These are phyloP conservation scores for Macrolepiota dolichaula DNA, from an alignment of 768 basidiomycete genomes.

Conservation along the genomic window DNA sequence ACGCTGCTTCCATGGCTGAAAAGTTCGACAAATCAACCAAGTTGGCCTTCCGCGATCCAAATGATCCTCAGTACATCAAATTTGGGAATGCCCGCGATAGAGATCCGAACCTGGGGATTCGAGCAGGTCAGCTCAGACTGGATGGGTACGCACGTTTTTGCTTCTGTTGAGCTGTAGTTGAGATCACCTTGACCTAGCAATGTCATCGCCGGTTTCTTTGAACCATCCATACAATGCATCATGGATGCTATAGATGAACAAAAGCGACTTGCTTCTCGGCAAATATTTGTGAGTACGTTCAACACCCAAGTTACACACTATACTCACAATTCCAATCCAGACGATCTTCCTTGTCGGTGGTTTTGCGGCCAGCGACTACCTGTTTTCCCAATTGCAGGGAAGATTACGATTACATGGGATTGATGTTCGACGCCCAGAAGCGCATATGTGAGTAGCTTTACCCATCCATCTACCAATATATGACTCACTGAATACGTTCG, in stretches of 20 bases:
- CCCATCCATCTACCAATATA: neutral
- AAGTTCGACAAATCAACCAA: constrained; percentile 50
- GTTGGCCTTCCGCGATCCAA: constrained; percentile 34
- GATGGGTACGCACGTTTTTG: constrained; percentile 23
- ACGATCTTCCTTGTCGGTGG: constrained; percentile 46
- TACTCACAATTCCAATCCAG: constrained; percentile 15
- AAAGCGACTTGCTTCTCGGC: neutral
- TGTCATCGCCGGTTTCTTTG: constrained; percentile 23
- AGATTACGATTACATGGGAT: constrained; percentile 30
- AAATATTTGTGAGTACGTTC: neutral
- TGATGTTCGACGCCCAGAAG: constrained; percentile 41
- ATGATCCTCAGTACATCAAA: constrained; percentile 41
- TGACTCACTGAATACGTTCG: neutral
- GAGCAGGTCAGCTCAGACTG: constrained; percentile 43
- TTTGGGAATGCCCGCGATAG: constrained; percentile 42
- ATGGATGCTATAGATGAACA: constrained; percentile 19
- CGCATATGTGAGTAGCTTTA: constrained; percentile 32
- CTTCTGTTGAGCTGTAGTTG: neutral
- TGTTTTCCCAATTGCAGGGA: constrained; percentile 35
- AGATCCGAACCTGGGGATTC: constrained; percentile 36
- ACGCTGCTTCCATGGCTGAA: constrained; percentile 36
- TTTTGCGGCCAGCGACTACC: constrained; percentile 49
- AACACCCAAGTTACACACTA: neutral
- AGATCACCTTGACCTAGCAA: constrained; percentile 11
- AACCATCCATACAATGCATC: constrained; percentile 24